Evolutionary conservation across 768 basidiomycete genomes (phyloP).

Genomic region (Galerina sulciceps): DNA sequence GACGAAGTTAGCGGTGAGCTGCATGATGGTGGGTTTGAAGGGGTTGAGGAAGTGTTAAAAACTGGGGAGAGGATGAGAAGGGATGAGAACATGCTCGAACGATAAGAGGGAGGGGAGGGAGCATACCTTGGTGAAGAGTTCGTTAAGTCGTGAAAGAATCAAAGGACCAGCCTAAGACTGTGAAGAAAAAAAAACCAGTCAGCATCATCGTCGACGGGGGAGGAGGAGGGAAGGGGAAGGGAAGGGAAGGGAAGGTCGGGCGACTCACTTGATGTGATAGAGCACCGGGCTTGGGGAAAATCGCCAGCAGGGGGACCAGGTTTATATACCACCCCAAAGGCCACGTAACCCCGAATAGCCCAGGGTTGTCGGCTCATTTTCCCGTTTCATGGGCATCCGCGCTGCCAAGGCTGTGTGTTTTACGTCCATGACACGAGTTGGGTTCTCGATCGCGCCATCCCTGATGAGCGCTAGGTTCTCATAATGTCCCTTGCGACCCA

Average conservation of each 20-base stretch:
- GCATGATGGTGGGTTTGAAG: conserved; percentile 21
- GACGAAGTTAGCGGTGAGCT: conserved; percentile 26
- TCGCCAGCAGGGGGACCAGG: background rate
- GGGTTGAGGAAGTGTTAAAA: conserved; percentile 13
- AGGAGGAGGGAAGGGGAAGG: too few species aligned
- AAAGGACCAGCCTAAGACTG: conserved; percentile 30
- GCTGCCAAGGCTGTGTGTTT: too few species aligned
- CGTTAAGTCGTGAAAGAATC: conserved; percentile 21
- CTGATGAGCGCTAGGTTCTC: too few species aligned
- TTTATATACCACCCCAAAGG: conserved; percentile 3
- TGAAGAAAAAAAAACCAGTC: conserved; percentile 1
- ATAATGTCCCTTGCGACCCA: too few species aligned
- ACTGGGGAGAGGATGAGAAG: background rate
- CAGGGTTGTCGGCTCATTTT: too few species aligned
- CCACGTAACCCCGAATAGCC: too few species aligned
- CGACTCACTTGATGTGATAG: conserved; percentile 12
- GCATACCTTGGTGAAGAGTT: conserved; percentile 18
- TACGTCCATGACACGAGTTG: too few species aligned
- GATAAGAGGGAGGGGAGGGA: background rate
- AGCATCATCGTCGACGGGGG: background rate
- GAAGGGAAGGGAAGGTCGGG: background rate
- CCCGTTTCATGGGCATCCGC: too few species aligned
- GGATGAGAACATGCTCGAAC: background rate
- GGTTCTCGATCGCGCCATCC: too few species aligned
- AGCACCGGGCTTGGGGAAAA: conserved; percentile 18